Percentiles rank a stretch among this genome's conserved stretches.
Conservation (phyloP, 1,284 basidiomycete genomes). For the Microbotryum saponariae region DNA sequence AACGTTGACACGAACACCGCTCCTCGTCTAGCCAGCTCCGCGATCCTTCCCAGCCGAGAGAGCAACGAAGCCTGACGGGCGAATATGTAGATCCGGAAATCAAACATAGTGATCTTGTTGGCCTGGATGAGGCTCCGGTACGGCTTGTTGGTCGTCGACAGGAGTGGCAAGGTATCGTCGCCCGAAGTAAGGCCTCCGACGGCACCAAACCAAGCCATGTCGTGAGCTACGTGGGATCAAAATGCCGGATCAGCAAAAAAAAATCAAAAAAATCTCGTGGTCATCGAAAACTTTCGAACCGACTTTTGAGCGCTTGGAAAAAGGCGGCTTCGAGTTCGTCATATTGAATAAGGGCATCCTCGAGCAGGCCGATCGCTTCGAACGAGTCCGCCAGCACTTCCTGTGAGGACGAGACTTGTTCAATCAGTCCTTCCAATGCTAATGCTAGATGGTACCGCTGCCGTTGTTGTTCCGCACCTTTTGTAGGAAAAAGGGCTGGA, state of each 20-base stretch:
- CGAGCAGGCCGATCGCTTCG: constrained; percentile 77
- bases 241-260: too few species aligned
- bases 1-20: constrained; percentile 71
- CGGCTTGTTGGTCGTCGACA: constrained; percentile 72
- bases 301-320: constrained; percentile 50
- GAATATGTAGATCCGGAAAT: constrained; percentile 85
- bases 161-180: constrained; percentile 73
- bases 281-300: neutral
- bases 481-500: constrained; percentile 87
- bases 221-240: constrained; percentile 54
- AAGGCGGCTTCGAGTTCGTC: constrained; percentile 85
- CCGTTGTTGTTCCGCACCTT: constrained; percentile 53
- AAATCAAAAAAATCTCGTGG: too few species aligned
- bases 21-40: constrained; percentile 61
- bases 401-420: constrained; percentile 44
- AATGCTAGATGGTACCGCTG: neutral
- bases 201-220: constrained; percentile 80
- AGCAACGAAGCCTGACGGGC: constrained; percentile 74
- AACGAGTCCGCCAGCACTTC: constrained; percentile 90
- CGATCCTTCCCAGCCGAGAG: constrained; percentile 59
- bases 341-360: constrained; percentile 83
- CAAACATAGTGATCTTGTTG: constrained; percentile 86
- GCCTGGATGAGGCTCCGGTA: constrained; percentile 84
- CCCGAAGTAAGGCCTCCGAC: constrained; percentile 55
- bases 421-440: too few species aligned